Evolutionary conservation across 2,329 filamentous ascomycete genomes (phyloP).

Genomic region (Plenodomus biglobosus): DNA sequence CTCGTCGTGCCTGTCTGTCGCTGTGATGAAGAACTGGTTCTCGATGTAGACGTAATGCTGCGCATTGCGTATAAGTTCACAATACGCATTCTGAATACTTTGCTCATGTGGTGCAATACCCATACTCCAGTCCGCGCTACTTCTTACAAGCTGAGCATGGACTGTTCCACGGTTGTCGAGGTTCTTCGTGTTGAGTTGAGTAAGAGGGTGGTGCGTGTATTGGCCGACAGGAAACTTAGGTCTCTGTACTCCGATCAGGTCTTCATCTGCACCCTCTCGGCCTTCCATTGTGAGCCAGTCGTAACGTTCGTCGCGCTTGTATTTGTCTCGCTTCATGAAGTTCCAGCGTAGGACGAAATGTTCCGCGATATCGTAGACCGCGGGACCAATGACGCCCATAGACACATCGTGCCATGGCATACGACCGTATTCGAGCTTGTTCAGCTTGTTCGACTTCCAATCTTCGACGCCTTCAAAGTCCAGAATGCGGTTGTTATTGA

Average conservation of each 20-base stretch:
- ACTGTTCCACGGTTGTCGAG: conserved; percentile 66
- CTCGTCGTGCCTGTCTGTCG: conserved; percentile 80
- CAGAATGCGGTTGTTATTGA: conserved; percentile 96
- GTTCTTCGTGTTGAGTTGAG: conserved; percentile 67
- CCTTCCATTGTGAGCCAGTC: conserved; percentile 84
- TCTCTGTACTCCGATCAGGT: conserved; percentile 82
- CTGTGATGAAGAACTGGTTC: conserved; percentile 91
- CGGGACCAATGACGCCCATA: conserved; percentile 87
- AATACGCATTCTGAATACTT: conserved; percentile 85
- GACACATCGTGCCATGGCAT: conserved; percentile 99
- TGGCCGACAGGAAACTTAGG: conserved; percentile 87
- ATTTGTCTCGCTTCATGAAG: conserved; percentile 95
- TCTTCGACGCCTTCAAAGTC: conserved; percentile 90
- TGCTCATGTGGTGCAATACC: conserved; percentile 77
- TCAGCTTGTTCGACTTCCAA: conserved; percentile 91
- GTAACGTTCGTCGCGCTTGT: conserved; percentile 81
- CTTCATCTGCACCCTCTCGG: conserved; percentile 75
- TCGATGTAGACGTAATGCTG: conserved; percentile 97
- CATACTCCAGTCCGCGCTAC: conserved; percentile 90
- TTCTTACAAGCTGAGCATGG: conserved; percentile 82
- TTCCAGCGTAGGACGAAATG: conserved; percentile 97
- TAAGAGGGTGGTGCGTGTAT: conserved; percentile 78
- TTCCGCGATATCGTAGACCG: conserved; percentile 90
- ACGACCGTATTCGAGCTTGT: conserved; percentile 85
- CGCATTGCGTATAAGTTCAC: conserved; percentile 80